Evolutionary conservation across 176 grass and related monocot species (phyloP), one percentile per base, ranked within the genome.

Genomic region (Aechmea fasciata): DNA sequence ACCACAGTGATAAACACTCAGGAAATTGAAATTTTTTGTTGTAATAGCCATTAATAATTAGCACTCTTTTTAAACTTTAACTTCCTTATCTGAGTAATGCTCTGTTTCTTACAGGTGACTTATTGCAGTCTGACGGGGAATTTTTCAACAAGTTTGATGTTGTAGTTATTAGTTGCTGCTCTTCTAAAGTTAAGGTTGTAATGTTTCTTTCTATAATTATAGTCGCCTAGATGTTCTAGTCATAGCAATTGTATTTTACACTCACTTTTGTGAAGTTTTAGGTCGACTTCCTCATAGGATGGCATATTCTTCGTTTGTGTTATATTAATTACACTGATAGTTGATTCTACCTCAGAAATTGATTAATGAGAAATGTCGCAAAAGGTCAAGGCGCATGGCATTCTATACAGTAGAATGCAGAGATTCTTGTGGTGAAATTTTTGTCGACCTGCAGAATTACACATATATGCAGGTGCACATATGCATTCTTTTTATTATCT

Each of bases 361-460:
- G 18, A 80, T 99, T 50, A 94, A 99, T 25, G 80, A 84, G 13
- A 84, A 64, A 66, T 99, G 95, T 75, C 89, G 90, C 52, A 94
- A 90, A 70, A 88, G 87, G 75, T 75, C 73, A 71, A 99, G 87
- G 67, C 86, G 53, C 63, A 83, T 94, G 85, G 95, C 86, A 66
- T 94, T 99, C 83, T 94, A 99, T 52, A 10, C 78, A 50, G 82
- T 90, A 33, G 90, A 94, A 54, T 99, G 95, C 66, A 90, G 84
- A 68, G 90, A 84, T 81, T 85, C 90, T 48, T 99, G 95, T 75
- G 95, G 87, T 75, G 95, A 99, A 84, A 99, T 99, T 73, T 99
- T 99, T 88, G 78, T 86, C 71, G 90, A 99, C 74, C 47, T 99
- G 59, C 87, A 88, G 78, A 88, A 86, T 24, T 82, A 94, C 79